These are phyloP conservation scores for Solanum rostratum DNA, from an alignment of 257 asterid genomes.

Conservation along the genomic window DNA sequence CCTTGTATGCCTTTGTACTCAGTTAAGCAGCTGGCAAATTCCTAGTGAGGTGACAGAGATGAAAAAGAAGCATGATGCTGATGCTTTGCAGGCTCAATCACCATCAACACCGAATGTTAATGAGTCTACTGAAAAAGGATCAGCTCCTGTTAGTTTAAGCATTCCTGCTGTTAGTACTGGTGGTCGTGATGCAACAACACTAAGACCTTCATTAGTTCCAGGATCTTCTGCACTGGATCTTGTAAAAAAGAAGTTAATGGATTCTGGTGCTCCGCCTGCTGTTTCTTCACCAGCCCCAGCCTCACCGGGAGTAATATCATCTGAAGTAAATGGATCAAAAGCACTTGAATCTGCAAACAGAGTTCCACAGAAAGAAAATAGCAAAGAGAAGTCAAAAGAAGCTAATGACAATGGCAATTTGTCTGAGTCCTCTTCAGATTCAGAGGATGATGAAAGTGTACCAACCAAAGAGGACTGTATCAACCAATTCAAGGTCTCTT, in stretches of 20 bases:
- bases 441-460: constrained; percentile 83
- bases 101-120: constrained; percentile 28
- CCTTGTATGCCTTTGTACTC: constrained; percentile 19
- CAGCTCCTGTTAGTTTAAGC: constrained; percentile 57
- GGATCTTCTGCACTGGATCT: constrained; percentile 90
- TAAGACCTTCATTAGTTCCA: constrained; percentile 42
- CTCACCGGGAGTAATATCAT: constrained; percentile 30
- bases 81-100: constrained; percentile 45
- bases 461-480: constrained; percentile 83
- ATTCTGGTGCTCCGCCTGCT: constrained; percentile 56
- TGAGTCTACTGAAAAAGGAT: constrained; percentile 45
- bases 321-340: constrained; percentile 63
- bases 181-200: constrained; percentile 83
- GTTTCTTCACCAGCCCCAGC: constrained; percentile 48
- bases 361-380: constrained; percentile 47
- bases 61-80: constrained; percentile 65
- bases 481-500: constrained; percentile 71
- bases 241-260: constrained; percentile 93
- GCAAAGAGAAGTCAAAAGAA: constrained; percentile 58
- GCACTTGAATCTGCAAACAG: constrained; percentile 29
- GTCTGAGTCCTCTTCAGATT: constrained; percentile 83
- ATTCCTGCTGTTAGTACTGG: constrained; percentile 91
- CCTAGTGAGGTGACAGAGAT: constrained; percentile 73
- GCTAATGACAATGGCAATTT: constrained; percentile 55
- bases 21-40: constrained; percentile 98